Base-by-base conservation (phyloP, 768 basidiomycete species). In the Dioszegia aurantiaca region DNA sequence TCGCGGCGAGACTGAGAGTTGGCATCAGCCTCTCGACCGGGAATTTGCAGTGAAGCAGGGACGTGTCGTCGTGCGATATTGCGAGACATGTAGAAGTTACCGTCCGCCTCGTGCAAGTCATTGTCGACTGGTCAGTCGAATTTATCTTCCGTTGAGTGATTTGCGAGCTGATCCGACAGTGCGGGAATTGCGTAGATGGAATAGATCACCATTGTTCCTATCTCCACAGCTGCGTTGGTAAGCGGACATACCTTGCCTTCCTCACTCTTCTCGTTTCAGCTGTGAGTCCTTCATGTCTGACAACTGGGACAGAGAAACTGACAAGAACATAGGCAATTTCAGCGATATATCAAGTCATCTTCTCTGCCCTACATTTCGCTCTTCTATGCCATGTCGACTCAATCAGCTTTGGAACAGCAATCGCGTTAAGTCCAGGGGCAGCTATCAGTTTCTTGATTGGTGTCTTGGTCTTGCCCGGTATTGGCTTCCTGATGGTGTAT, bases 141-240 rank as follows among this genome's bases (percentile, higher is more conserved):
- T 23, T 46, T 28, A n/a, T 43, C 23, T 21, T 24, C 28, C 17
- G 3, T 2, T 28, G 19, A 33, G 31, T 31, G 31, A 49, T 17
- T 23, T 28, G n/a, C 44, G 33, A 43, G 60, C 56, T 60, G 31
- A 55, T 31, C 33, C 33, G 21, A 5, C 52, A 93, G 88, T 99
- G 94, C 73, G 90, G 95, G 67, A 98, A 98, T 72, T 99, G 94
- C 70, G 90, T 97, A 16, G 93, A 97, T 64, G 86, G 87, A 10
- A 97, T 93, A 64, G 77, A 78, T 41, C 77, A 78, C 49, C 75
- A 79, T 61, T 80, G 79, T 58, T 72, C 79, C 1, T 80, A 79
- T 62, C 64, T 99, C 19, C 95, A 97, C 75, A 95, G 91, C 73
- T 98, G 95, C 73, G 83, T 99, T 39, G 95, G 95, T 6, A 84